Evolutionary conservation across 768 basidiomycete genomes (phyloP).

Genomic region (Hericium rajendrae): DNA sequence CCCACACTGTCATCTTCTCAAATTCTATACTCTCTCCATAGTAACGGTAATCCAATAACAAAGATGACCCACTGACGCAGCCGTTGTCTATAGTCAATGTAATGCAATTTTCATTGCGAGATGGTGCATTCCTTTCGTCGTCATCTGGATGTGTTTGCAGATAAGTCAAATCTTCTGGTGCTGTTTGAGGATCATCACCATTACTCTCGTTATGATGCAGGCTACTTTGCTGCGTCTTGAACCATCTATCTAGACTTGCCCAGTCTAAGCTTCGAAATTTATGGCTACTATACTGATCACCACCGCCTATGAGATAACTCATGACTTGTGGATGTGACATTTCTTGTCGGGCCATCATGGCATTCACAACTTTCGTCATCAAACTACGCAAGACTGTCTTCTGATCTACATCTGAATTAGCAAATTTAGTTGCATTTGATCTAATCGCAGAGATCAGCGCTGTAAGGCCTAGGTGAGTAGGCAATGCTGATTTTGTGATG

Average conservation of each 20-base stretch:
- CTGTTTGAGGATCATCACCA: no score
- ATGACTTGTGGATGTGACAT: not conserved
- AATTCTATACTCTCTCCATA: not conserved
- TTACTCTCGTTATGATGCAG: no score
- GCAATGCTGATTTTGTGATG: conserved; percentile 34
- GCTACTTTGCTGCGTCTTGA: no score
- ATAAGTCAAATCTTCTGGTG: no score
- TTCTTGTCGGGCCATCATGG: not conserved
- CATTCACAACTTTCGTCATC: not conserved
- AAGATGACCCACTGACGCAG: not conserved
- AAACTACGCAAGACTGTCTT: not conserved
- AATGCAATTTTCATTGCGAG: no score
- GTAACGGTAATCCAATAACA: not conserved
- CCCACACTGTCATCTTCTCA: not conserved
- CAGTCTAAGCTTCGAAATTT: not conserved
- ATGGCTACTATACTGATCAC: not conserved
- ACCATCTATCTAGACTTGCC: not conserved
- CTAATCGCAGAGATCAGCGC: not conserved
- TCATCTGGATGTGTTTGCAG: no score
- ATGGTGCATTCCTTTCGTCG: no score
- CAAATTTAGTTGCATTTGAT: not conserved
- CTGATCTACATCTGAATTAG: not conserved
- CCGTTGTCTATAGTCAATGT: not conserved
- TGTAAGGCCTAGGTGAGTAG: conserved; percentile 24
- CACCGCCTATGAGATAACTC: not conserved